A percentile compares a stretch with the other conserved stretches of the same genome.
Conservation (phyloP, 768 basidiomycete species). For the Calocera cornea region DNA sequence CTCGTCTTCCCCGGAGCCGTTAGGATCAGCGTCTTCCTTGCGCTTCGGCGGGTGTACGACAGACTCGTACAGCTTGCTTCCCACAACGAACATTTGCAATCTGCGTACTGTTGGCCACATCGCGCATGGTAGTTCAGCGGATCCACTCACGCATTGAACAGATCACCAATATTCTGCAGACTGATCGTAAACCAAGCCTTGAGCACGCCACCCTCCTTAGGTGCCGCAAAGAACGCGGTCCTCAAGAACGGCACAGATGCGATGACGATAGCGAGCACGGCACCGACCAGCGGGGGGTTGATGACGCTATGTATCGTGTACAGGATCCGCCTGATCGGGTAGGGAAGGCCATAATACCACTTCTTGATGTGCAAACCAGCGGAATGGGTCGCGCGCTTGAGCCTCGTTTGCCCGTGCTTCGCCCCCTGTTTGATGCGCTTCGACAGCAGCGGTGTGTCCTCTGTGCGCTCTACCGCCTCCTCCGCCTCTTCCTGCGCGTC, state of each 20-base stretch:
- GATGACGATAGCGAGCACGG: not conserved
- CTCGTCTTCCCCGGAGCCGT: not conserved
- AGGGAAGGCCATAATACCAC: not conserved
- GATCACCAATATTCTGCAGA: not conserved
- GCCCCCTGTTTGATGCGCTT: not conserved
- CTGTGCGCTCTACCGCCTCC: not conserved
- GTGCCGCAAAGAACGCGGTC: not conserved
- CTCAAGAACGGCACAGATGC: not conserved
- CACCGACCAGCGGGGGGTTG: constrained; percentile 1
- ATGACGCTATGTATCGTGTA: not conserved
- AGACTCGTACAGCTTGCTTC: constrained; percentile 1
- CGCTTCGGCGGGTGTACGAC: not conserved
- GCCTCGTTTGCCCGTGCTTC: not conserved
- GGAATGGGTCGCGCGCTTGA: not conserved
- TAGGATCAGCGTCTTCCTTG: not conserved
- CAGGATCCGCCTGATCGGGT: not conserved
- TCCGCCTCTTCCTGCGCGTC: not conserved
- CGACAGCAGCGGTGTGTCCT: not conserved
- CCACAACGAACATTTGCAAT: constrained; percentile 7
- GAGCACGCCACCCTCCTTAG: constrained; percentile 2
- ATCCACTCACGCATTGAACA: not conserved
- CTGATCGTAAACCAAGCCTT: constrained; percentile 4
- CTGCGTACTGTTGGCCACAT: not conserved
- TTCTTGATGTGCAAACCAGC: not conserved
- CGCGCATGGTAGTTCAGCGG: not conserved